Evolutionary conservation across 2,329 filamentous ascomycete species (phyloP), one percentile per base, ranked within the genome.

Genomic region (Arthrobotrys pseudoclavata): DNA sequence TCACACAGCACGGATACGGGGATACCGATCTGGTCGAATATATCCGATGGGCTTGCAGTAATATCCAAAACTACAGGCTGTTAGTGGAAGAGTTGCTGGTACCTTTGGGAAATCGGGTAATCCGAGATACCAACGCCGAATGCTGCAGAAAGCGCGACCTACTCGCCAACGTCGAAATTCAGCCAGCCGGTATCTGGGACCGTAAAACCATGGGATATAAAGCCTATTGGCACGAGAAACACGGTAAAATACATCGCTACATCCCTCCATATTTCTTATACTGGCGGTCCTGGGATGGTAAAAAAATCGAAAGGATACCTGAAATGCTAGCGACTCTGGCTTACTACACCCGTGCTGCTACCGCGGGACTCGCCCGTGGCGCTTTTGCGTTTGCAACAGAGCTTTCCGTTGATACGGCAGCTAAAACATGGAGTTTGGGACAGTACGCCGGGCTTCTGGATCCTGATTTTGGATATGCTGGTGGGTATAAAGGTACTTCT

Each of bases 171-270:
- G 1, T 6, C 1, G 4, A n/a, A 12, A 24, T 50, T 12, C 20
- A 60, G 20, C 69, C 69, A 13, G n/a, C 37, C 3, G 69, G 69
- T 4, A 15, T 72, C 12, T 66, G 37, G 34, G 63, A 72, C 7
- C 57, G 69, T 9, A 42, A 50, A 22, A 31, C 52, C 7, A 29
- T 72, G 12, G 60, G 69, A 1, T 66, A 64, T 13, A 34, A 22
- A 15, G 4, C 15, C 0, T 72, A 66, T 13, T 72, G 60, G 60
- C 5, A 57, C 4, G n/a, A 60, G n/a, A 72, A 72, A 31, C 66
- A 72, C 26, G 57, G 45, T 18, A 45, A 31, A 31, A 45, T 72
- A 18, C 66, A 72, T 22, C 62, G 55, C 20, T 66, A 48, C 18
- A n/a, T 72, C 34, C 69, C 69, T 15, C 10, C 1, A 1, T 37